Percentiles rank a stretch among this genome's conserved stretches.
Evolutionary conservation across 2,329 filamentous ascomycete genomes (phyloP).

Genomic region (Pseudocercospora cruenta): DNA sequence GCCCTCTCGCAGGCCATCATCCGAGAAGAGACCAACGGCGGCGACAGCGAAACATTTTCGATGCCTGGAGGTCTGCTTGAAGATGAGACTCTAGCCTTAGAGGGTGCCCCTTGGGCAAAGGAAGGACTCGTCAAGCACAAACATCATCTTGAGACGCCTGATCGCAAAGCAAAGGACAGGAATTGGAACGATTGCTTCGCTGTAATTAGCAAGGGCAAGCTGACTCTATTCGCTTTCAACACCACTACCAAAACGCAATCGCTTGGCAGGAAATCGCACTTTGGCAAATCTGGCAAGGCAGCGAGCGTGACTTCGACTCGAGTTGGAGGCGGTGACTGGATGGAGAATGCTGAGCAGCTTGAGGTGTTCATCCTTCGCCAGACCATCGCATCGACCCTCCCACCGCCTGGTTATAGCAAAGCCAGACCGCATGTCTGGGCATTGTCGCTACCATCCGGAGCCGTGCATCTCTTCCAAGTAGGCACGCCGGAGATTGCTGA

Average conservation of each 20-base stretch:
- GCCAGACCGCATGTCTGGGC: conserved; percentile 91
- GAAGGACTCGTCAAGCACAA: conserved; percentile 96
- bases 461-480: conserved; percentile 97
- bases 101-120: conserved; percentile 96
- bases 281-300: conserved; percentile 34
- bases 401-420: conserved; percentile 90
- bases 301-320: conserved; percentile 59
- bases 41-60: conserved; percentile 41
- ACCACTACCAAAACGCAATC: conserved; percentile 60
- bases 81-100: conserved; percentile 87
- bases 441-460: conserved; percentile 85
- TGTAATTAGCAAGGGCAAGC: conserved; percentile 90
- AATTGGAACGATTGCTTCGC: conserved; percentile 96
- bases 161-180: conserved; percentile 90
- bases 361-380: conserved; percentile 87
- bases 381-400: conserved; percentile 86
- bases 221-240: conserved; percentile 92
- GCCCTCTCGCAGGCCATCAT: conserved; percentile 96
- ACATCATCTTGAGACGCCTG: conserved; percentile 86
- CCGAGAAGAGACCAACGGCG: conserved; percentile 71
- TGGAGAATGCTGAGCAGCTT: conserved; percentile 89
- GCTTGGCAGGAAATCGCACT: conserved; percentile 43
- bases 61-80: conserved; percentile 65
- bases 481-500: conserved; percentile 92
- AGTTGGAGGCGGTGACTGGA: conserved; percentile 97